Conservation (phyloP, 139 green algal genomes). For the Ettlia oleoabundans region DNA sequence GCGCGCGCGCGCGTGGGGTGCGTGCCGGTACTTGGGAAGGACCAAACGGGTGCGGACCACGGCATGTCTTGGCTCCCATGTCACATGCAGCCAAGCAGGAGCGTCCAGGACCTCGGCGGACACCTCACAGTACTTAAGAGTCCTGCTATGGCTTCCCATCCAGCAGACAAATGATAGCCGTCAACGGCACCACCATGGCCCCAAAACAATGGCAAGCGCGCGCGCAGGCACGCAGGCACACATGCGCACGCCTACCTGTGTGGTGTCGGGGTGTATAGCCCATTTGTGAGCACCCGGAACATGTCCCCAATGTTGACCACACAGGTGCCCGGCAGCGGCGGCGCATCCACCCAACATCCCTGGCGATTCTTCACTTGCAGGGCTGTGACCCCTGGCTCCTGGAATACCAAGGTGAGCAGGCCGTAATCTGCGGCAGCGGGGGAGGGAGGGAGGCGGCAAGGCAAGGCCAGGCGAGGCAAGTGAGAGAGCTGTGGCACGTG, state of each 20-base stretch:
- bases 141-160: too few relatives aligned
- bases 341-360: conserved; percentile 60
- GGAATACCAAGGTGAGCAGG: conserved; percentile 72
- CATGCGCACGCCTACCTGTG: conserved; percentile 65
- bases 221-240: background rate
- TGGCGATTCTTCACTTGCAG: conserved; percentile 67
- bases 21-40: too few relatives aligned
- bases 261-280: conserved; percentile 57
- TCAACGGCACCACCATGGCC: too few relatives aligned
- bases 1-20: too few relatives aligned
- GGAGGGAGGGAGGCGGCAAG: background rate
- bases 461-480: background rate
- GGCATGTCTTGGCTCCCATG: too few relatives aligned
- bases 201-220: background rate
- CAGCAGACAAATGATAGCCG: too few relatives aligned
- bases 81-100: background rate
- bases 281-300: conserved; percentile 56
- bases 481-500: background rate
- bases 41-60: too few relatives aligned
- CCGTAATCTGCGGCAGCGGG: conserved; percentile 59
- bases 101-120: background rate
- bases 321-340: conserved; percentile 57
- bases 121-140: too few relatives aligned
- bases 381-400: conserved; percentile 55
- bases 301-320: conserved; percentile 70